A percentile compares a stretch with the other conserved stretches of the same genome.
Conservation (phyloP, 306 rosid genomes). For the Malus sieversii region DNA sequence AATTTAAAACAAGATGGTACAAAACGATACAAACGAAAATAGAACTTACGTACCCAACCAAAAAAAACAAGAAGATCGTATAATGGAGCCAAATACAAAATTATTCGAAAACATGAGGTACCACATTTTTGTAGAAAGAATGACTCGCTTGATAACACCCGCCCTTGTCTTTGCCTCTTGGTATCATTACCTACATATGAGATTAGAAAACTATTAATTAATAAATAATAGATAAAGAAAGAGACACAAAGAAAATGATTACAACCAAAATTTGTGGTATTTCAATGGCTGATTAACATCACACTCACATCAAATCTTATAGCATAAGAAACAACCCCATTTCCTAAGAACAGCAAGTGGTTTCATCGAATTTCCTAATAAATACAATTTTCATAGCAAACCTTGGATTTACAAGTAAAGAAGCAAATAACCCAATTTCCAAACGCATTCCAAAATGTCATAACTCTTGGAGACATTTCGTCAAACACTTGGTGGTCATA, state of each 20-base stretch:
- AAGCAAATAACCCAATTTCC: not conserved
- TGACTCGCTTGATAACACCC: conserved; percentile 69
- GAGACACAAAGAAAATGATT: not conserved
- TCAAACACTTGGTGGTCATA: not conserved
- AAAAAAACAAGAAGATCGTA: too few relatives aligned
- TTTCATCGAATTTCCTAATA: not conserved
- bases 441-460: not conserved
- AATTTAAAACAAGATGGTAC: not conserved
- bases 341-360: not conserved
- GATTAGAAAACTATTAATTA: not conserved
- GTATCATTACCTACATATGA: conserved; percentile 65
- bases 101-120: too few relatives aligned
- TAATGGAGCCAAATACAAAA: too few relatives aligned
- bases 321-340: not conserved
- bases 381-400: not conserved
- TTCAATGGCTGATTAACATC: not conserved
- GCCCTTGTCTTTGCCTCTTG: conserved; percentile 86
- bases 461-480: not conserved
- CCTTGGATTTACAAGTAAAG: not conserved
- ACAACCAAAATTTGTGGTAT: not conserved
- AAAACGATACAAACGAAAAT: too few relatives aligned
- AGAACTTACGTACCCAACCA: too few relatives aligned
- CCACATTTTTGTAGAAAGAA: conserved; percentile 17
- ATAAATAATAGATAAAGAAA: not conserved
- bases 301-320: not conserved